These are phyloP conservation scores for Penicillium pancosmium DNA, from an alignment of 495 filamentous ascomycete species.

Conservation along the genomic window DNA sequence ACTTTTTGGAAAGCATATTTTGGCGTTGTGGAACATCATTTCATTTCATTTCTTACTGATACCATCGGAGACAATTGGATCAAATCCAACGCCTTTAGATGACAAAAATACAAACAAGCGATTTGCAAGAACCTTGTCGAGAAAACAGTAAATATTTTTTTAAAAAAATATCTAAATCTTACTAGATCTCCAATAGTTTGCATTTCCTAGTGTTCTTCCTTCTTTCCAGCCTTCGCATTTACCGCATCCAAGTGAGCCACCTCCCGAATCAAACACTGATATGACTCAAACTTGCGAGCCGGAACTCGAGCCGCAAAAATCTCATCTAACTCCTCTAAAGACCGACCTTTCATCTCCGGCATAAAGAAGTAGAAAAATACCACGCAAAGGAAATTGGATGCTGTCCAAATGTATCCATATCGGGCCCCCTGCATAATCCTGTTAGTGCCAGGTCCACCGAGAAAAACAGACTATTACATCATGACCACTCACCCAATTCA, in stretches of 20 bases:
- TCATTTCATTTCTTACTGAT: not conserved
- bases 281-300: conserved; percentile 34
- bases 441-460: no score
- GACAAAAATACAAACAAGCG: not conserved
- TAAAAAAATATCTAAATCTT: not conserved
- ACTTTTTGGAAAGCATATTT: not conserved
- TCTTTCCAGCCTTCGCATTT: conserved; percentile 6
- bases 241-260: conserved; percentile 18
- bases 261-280: conserved; percentile 25
- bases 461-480: not conserved
- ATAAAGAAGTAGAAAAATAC: conserved; percentile 55
- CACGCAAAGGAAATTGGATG: conserved; percentile 31
- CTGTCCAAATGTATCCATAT: conserved; percentile 58
- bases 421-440: conserved; percentile 32
- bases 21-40: not conserved
- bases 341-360: conserved; percentile 56
- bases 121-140: not conserved
- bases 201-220: not conserved
- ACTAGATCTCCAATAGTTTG: no score
- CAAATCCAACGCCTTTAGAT: not conserved
- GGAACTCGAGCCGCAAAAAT: conserved; percentile 38
- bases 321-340: conserved; percentile 57
- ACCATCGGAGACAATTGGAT: not conserved
- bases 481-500: conserved; percentile 50
- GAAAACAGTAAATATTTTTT: not conserved